Evolutionary conservation across 345 rosid genomes (phyloP).

Genomic region (Rhizophora apiculata): DNA sequence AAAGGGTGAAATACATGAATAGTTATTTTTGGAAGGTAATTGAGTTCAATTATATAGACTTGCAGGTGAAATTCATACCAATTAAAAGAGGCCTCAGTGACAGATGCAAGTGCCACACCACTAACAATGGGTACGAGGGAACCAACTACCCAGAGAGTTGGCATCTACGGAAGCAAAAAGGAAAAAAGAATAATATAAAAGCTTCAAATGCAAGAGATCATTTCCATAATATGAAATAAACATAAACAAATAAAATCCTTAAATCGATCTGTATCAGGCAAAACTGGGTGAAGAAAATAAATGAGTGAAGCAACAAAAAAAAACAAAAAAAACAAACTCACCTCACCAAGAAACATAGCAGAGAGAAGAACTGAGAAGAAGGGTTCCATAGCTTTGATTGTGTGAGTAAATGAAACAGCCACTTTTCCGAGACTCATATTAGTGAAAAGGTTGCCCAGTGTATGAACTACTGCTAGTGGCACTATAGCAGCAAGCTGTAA

Average conservation of each 20-base stretch:
- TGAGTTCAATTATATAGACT: not conserved
- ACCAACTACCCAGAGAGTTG: slow-evolving; percentile 82
- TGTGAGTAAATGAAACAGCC: slow-evolving; percentile 98
- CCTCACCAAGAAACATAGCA: slow-evolving; percentile 96
- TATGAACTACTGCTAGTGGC: slow-evolving; percentile 88
- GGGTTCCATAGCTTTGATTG: slow-evolving; percentile 99
- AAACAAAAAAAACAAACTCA: slow-evolving; percentile 19
- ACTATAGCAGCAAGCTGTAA: slow-evolving; percentile 70
- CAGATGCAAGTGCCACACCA: slow-evolving; percentile 94
- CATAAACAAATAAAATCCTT: no score
- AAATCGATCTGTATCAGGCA: not conserved
- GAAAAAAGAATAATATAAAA: not conserved
- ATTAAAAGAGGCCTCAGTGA: slow-evolving; percentile 88
- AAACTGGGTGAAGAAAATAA: not conserved
- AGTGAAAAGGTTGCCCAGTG: slow-evolving; percentile 85
- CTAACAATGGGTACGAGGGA: slow-evolving; percentile 91
- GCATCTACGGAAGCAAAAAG: slow-evolving; percentile 42
- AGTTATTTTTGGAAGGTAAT: not conserved
- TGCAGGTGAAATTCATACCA: slow-evolving; percentile 44
- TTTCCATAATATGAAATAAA: no score
- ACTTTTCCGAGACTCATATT: slow-evolving; percentile 99
- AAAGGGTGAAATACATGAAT: not conserved
- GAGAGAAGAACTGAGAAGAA: slow-evolving; percentile 93
- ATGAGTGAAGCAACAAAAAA: not conserved
- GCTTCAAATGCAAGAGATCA: not conserved